Evolutionary conservation across 1,284 basidiomycete species (phyloP), one percentile per base, ranked within the genome.

Genomic region (Erythrobasidium hasegawianum): DNA sequence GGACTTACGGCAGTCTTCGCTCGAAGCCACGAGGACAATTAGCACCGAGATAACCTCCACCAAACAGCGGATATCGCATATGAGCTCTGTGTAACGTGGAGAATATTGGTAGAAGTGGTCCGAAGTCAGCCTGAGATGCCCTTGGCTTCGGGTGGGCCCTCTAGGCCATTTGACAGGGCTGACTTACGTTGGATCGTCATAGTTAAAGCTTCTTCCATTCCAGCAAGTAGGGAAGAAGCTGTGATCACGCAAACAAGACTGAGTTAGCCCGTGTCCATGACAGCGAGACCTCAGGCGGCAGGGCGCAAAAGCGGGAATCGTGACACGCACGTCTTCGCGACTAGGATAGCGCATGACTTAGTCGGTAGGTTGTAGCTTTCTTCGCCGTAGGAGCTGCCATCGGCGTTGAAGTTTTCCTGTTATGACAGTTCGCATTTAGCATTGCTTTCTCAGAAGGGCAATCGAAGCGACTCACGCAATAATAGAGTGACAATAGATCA

Each of bases 331-430:
- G 57, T 56, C 47, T 65, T 65, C 20, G 62, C 50, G 9, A 55
- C 55, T 16, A 65, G 26, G 29, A 65, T 49, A 5, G 62, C 57
- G 43, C 62, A 65, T 27, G 55, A 55, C 10, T 45, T 57, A 22
- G 47, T 65, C 3, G 62, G 62, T 13, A 65, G 29, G n/a, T 49
- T 45, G 47, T 57, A 65, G 13, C 45, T 49, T 2, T 40, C 40
- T 22, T 49, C 47, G 18, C 55, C 54, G 5, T 49, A 29, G 18
- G 57, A 33, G 33, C 55, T 65, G 11, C 62, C 62, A 43, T 65
- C 57, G 8, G 18, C 50, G 9, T 47, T 47, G 43, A n/a, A 47
- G 16, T 47, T 47, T 47, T 47, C 7, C 43, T 47, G 22, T 47
- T 24, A 5, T 53, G 7, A 24, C 4, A 16, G 8, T 3, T 20